Evolutionary conservation across 148 eudicot genomes (phyloP).

Genomic region (Chenopodium formosanum): DNA sequence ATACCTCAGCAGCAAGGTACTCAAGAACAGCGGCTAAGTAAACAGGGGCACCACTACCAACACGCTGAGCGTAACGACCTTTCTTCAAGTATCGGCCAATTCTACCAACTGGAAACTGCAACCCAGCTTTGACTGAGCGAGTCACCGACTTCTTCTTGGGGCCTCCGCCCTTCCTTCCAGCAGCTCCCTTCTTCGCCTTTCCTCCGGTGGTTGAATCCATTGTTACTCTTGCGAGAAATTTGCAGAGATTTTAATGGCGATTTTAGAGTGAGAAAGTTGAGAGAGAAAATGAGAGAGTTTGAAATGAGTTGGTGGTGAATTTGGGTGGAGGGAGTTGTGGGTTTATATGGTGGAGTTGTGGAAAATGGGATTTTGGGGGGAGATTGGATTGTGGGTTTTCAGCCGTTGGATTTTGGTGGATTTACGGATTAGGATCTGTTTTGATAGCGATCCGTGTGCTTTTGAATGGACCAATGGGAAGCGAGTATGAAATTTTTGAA

Average conservation of each 20-base stretch:
- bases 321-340: neutral
- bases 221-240: neutral
- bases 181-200: conserved; percentile 64
- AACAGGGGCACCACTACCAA: conserved; percentile 72
- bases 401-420: conserved; percentile 15
- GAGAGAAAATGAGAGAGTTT: neutral
- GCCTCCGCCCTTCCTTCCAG: conserved; percentile 61
- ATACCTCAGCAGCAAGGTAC: conserved; percentile 73
- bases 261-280: neutral
- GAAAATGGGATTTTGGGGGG: neutral
- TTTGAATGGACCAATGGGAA: conserved; percentile 37
- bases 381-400: conserved; percentile 3
- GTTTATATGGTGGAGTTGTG: neutral
- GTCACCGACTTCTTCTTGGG: conserved; percentile 64
- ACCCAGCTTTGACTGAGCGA: conserved; percentile 60
- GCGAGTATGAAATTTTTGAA: neutral
- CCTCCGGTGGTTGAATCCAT: conserved; percentile 47
- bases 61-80: conserved; percentile 63
- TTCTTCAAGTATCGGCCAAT: conserved; percentile 65
- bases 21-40: conserved; percentile 75
- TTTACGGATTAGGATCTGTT: conserved; percentile 25
- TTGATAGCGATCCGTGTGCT: conserved; percentile 38
- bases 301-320: neutral
- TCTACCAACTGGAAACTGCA: conserved; percentile 78
- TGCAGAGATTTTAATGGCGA: neutral